phyloP scores from a whole-genome alignment of 768 basidiomycete genomes.

The Suillus luteus region DNA sequence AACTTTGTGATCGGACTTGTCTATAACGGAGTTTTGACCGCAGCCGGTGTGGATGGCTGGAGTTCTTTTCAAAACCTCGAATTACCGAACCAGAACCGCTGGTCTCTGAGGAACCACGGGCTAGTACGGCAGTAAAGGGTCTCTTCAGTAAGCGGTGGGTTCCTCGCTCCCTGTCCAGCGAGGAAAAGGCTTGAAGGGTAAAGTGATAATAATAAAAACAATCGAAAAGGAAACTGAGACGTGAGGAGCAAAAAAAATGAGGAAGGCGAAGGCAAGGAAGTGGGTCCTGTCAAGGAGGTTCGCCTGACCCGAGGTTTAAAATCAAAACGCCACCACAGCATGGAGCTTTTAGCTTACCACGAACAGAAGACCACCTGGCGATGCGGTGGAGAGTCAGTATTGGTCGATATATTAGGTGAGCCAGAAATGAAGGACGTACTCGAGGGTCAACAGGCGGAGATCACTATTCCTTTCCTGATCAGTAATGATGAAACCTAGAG shows the following conservation, averaged over 20 bases:
- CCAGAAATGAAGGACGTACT: slow-evolving; percentile 47
- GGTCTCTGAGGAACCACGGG: slow-evolving; percentile 64
- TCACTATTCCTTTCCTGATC: slow-evolving; percentile 77
- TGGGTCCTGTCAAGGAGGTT: slow-evolving; percentile 71
- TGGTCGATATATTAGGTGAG: slow-evolving; percentile 11
- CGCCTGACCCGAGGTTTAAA: slow-evolving; percentile 49
- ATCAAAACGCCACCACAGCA: slow-evolving; percentile 11
- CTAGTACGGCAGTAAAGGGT: slow-evolving; percentile 53
- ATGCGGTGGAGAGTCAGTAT: slow-evolving; percentile 20
- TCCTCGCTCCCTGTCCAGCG: slow-evolving; percentile 73
- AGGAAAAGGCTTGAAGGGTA: slow-evolving; percentile 59
- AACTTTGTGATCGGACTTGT: slow-evolving; percentile 24
- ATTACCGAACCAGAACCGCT: slow-evolving; percentile 79
- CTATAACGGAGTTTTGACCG: slow-evolving; percentile 22
- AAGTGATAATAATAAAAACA: slow-evolving; percentile 15
- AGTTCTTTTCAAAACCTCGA: slow-evolving; percentile 40
- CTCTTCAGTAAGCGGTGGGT: slow-evolving; percentile 57
- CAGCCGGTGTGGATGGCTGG: slow-evolving; percentile 24
- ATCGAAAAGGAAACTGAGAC: slow-evolving; percentile 16
- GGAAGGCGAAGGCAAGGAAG: slow-evolving; percentile 3
- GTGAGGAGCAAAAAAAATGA: slow-evolving; percentile 12
- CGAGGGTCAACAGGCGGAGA: slow-evolving; percentile 81
- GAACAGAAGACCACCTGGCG: slow-evolving; percentile 74
- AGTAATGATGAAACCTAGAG: slow-evolving; percentile 59
- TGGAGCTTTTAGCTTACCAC: slow-evolving; percentile 51